Evolutionary conservation across 2,329 filamentous ascomycete species (phyloP), one percentile per base, ranked within the genome.

Genomic region (Raffaelea albimanens): DNA sequence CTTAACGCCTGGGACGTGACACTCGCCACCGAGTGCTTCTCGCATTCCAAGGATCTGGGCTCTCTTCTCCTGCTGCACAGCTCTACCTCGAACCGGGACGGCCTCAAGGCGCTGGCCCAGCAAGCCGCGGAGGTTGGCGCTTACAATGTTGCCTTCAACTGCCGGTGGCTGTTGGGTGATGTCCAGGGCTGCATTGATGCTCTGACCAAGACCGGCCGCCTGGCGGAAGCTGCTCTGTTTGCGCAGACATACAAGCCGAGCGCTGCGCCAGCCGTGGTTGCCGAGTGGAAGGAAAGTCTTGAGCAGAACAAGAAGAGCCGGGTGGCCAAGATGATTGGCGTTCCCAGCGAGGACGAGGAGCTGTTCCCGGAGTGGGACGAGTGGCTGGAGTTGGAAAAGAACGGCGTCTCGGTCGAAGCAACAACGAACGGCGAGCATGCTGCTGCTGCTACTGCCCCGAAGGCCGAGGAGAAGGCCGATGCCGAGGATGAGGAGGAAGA

Each of bases 311-410:
- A 91, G 63, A 95, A 94, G 72, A 78, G 75, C 11, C 87, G 93
- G 55, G 85, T 97, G 4, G 80, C 85, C 11, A 85, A 91, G 67
- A 73, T 89, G 44, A 77, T 98, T 46, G 91, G 86, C 51, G 76
- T 87, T 0, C 93, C 93, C 0, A 85, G 80, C 0, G 83, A 86
- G 56, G 87, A 89, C 50, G 85, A 85, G 38, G 90, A 95, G 3
- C 75, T 98, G 56, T 98, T 98, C 69, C 91, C 91, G 0, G 88
- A 96, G 59, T 98, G 93, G 93, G 86, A 95, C 4, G 85, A 93
- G 65, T 96, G 87, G 72, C 62, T 97, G 57, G 75, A 77, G 59
- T 63, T 95, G 52, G 93, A 97, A 70, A 78, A 75, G 50, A 82
- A 89, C 57, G 85, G 85, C 11, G 29, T n/a, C n/a, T n/a, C 25